A percentile compares a stretch with the other conserved stretches of the same genome.
Evolutionary conservation across 2,329 filamentous ascomycete species (phyloP).

Genomic region (Didymellaceae sp.): DNA sequence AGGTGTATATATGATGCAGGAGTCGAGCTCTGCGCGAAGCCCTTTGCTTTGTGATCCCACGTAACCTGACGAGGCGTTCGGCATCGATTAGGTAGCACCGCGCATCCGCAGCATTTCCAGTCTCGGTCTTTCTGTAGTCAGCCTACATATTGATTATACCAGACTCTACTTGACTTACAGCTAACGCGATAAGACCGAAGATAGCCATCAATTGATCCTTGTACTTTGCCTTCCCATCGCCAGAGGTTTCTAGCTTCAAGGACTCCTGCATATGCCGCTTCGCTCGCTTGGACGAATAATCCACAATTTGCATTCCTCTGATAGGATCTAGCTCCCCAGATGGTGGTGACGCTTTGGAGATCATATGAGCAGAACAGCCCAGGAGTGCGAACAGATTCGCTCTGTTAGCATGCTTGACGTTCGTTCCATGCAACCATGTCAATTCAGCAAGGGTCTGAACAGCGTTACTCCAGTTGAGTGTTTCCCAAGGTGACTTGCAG

Average conservation of each 20-base stretch:
- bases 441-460: constrained; percentile 22
- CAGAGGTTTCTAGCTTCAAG: constrained; percentile 17
- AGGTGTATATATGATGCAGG: constrained; percentile 47
- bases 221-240: constrained; percentile 23
- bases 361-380: constrained; percentile 19
- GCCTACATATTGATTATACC: not conserved
- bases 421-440: constrained; percentile 15
- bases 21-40: constrained; percentile 53
- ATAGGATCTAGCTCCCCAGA: constrained; percentile 1
- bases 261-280: constrained; percentile 26
- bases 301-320: constrained; percentile 13
- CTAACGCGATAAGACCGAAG: constrained; percentile 22
- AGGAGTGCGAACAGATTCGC: constrained; percentile 22
- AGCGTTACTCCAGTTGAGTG: constrained; percentile 21
- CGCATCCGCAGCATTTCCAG: constrained; percentile 37
- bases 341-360: not conserved
- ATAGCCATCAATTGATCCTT: constrained; percentile 28
- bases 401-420: constrained; percentile 22
- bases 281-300: constrained; percentile 13
- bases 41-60: constrained; percentile 46
- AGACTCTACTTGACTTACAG: constrained; percentile 12
- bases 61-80: constrained; percentile 52
- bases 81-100: constrained; percentile 52
- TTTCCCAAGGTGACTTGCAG: constrained; percentile 26
- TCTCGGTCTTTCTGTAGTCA: constrained; percentile 17